phyloP scores from a whole-genome alignment of 768 basidiomycete species.

The Lentinula aciculospora region DNA sequence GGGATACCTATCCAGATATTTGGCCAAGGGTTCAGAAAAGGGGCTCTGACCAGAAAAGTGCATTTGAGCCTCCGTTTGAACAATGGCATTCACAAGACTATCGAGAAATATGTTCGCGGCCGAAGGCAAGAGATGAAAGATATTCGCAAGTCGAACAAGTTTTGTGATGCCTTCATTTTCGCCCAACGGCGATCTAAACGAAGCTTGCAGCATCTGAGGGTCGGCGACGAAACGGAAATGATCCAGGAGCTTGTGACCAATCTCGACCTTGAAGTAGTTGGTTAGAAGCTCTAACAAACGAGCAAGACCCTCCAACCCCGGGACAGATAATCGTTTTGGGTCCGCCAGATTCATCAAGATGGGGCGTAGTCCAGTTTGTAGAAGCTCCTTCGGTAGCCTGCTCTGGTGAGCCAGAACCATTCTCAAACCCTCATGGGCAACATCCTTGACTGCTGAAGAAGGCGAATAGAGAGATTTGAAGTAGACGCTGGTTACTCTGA shows the following conservation, averaged over 20 bases:
- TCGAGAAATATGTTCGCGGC: constrained; percentile 91
- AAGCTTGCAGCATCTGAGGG: constrained; percentile 74
- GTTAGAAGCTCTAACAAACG: constrained; percentile 90
- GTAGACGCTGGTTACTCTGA: constrained; percentile 89
- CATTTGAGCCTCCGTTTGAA: constrained; percentile 88
- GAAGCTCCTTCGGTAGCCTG: constrained; percentile 88
- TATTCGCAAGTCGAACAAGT: constrained; percentile 91
- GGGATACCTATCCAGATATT: constrained; percentile 89
- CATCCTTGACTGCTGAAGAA: constrained; percentile 87
- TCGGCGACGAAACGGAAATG: constrained; percentile 94
- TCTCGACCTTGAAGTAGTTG: constrained; percentile 99
- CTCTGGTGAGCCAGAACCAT: constrained; percentile 87
- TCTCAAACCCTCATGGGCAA: constrained; percentile 88
- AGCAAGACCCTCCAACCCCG: constrained; percentile 90
- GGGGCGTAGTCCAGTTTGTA: constrained; percentile 93
- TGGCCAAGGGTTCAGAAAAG: constrained; percentile 88
- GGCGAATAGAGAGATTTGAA: constrained; percentile 98
- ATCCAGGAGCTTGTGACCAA: constrained; percentile 93
- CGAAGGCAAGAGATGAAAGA: constrained; percentile 93
- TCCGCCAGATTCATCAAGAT: constrained; percentile 98
- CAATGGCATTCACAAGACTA: constrained; percentile 79
- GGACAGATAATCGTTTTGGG: constrained; percentile 87
- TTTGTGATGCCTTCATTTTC: constrained; percentile 92
- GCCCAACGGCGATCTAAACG: constrained; percentile 71
- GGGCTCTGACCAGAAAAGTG: constrained; percentile 87